These are phyloP conservation scores for Nicotiana tomentosiformis DNA, from an alignment of 257 asterid genomes.

Conservation along the genomic window DNA sequence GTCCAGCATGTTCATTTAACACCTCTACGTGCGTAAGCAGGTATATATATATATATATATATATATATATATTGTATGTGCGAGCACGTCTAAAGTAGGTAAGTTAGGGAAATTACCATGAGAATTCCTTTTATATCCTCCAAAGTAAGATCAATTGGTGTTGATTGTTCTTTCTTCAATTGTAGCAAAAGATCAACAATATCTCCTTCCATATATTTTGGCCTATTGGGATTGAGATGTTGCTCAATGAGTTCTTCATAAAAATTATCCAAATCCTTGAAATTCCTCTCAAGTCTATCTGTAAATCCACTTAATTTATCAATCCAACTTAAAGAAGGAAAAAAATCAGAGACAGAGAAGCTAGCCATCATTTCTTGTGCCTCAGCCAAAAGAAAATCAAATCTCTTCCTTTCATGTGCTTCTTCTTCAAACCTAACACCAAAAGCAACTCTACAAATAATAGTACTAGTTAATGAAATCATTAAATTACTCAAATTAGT, in stretches of 20 bases:
- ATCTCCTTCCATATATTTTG: constrained; percentile 8
- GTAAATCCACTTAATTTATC: constrained; percentile 10
- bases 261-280: constrained; percentile 3
- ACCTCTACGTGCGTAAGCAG: background rate
- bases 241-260: constrained; percentile 24
- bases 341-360: constrained; percentile 9
- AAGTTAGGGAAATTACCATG: constrained; percentile 1
- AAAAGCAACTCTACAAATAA: background rate
- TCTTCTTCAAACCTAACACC: background rate
- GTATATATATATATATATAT: background rate
- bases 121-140: constrained; percentile 17
- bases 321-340: constrained; percentile 16
- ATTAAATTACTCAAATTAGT: background rate
- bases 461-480: background rate
- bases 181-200: constrained; percentile 18
- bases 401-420: background rate
- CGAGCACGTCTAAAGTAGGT: background rate
- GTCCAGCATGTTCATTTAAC: background rate
- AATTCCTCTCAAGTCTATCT: background rate
- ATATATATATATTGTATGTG: background rate
- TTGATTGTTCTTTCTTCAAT: constrained; percentile 5
- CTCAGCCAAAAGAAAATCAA: background rate
- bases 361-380: constrained; percentile 6
- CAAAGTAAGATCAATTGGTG: constrained; percentile 5
- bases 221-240: background rate